Base-by-base conservation (phyloP, 768 basidiomycete species). In the Termitomyces sp. region DNA sequence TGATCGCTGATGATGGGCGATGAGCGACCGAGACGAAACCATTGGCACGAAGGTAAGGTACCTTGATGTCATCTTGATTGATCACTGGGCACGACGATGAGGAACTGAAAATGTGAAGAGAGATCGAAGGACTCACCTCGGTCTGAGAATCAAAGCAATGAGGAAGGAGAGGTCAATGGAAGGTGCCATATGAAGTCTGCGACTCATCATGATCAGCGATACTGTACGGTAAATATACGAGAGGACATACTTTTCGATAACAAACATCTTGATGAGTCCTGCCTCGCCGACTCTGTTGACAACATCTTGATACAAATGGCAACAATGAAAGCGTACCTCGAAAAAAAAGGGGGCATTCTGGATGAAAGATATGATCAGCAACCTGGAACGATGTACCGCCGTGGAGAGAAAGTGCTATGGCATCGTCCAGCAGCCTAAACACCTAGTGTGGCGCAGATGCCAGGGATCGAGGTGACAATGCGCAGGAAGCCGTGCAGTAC, bases 401-500 rank as follows among this genome's bases (percentile, higher is more conserved):
- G 3, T 3, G 2, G 37, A 25, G 48, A 37, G 7, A 9, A 35
- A 23, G n/a, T 12, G 28, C 2, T 11, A 9, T 46, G n/a, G 11
- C n/a, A n/a, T 46, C 45, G 45, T n/a, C 0, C 9, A 17, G 21
- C 0, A 16, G 19, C 21, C 21, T 11, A 23, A 25, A 17, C 16
- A 25, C 23, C 14, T 35, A 35, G 48, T 50, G 48, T 50, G 48
- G 48, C 48, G 48, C 35, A 37, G 21, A 35, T 17, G 21, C 34
- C 30, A 23, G 12, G 12, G 34, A 50, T 35, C 1, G 35, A 5
- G 12, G 17, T 23, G 16, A 35, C 21, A 16, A 9, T 34, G 32
- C 12, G 21, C 48, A 5, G 4, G 3, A 23, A 23, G 34, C 16
- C 14, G 25, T 10, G 23, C 7, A 21, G 14, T 16, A 23, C 3